Percentiles rank a stretch among this genome's conserved stretches.
Conservation (phyloP, 257 asterid genomes). For the Rehmannia glutinosa region DNA sequence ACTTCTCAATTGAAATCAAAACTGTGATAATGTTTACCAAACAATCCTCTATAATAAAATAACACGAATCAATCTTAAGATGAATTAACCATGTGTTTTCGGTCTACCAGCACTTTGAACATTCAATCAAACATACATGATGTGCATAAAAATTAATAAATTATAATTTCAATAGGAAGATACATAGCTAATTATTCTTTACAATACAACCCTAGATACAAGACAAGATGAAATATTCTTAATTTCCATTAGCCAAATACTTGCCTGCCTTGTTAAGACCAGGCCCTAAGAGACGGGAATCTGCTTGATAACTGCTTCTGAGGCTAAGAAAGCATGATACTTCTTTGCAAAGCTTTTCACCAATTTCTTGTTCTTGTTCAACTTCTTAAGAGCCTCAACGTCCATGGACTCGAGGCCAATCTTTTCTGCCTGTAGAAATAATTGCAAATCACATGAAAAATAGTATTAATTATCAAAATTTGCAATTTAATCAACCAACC, state of each 20-base stretch:
- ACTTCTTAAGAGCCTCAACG: conserved; percentile 56
- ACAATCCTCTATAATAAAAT: no score
- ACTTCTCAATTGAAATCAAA: no score
- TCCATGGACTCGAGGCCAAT: conserved; percentile 63
- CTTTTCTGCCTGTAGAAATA: conserved; percentile 39
- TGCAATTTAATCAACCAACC: background rate
- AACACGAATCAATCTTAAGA: no score
- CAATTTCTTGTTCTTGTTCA: conserved; percentile 52
- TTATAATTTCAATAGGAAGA: background rate
- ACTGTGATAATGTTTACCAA: no score
- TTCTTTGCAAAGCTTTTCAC: conserved; percentile 65
- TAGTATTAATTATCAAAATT: background rate
- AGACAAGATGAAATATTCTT: background rate
- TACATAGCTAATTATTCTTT: no score
- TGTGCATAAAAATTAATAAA: no score
- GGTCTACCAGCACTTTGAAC: no score
- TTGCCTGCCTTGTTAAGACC: conserved; percentile 65
- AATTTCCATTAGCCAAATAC: conserved; percentile 5
- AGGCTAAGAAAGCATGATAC: conserved; percentile 55
- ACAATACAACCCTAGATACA: background rate
- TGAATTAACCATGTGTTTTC: no score
- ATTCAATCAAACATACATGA: no score
- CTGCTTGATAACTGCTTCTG: conserved; percentile 54
- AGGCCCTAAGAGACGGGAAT: conserved; percentile 55
- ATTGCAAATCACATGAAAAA: background rate